phyloP scores from a whole-genome alignment of 768 basidiomycete genomes.

The Chalciporus sphaerocephalus region DNA sequence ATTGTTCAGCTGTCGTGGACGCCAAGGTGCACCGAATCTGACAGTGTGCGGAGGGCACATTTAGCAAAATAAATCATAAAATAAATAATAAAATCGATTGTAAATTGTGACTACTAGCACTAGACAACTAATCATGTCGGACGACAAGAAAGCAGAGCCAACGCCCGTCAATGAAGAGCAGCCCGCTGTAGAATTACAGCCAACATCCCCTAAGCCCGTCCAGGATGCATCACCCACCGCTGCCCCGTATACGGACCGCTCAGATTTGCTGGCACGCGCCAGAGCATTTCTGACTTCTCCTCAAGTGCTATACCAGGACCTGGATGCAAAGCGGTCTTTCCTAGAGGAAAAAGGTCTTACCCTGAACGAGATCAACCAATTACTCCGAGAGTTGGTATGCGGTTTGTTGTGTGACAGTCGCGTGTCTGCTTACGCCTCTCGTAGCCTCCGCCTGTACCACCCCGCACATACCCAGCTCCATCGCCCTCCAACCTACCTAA shows the following conservation, averaged over 20 bases:
- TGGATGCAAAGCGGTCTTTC: constrained; percentile 54
- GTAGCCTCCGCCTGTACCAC: constrained; percentile 52
- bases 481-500: constrained; percentile 67
- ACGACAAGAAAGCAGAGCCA: constrained; percentile 2
- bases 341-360: constrained; percentile 67
- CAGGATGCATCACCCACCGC: constrained; percentile 2
- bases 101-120: no score
- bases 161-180: background rate
- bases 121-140: constrained; percentile 13
- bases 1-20: no score
- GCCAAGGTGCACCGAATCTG: no score
- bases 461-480: constrained; percentile 66
- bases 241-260: constrained; percentile 23
- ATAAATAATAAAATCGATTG: no score
- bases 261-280: constrained; percentile 50
- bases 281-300: constrained; percentile 64
- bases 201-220: background rate
- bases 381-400: constrained; percentile 56
- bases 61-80: no score
- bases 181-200: background rate
- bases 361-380: constrained; percentile 52
- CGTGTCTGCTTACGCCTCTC: constrained; percentile 6
- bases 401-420: background rate
- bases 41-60: no score
- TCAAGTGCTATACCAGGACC: constrained; percentile 57